phyloP scores from a whole-genome alignment of 768 basidiomycete genomes.

The Hortiboletus flavorubellus region DNA sequence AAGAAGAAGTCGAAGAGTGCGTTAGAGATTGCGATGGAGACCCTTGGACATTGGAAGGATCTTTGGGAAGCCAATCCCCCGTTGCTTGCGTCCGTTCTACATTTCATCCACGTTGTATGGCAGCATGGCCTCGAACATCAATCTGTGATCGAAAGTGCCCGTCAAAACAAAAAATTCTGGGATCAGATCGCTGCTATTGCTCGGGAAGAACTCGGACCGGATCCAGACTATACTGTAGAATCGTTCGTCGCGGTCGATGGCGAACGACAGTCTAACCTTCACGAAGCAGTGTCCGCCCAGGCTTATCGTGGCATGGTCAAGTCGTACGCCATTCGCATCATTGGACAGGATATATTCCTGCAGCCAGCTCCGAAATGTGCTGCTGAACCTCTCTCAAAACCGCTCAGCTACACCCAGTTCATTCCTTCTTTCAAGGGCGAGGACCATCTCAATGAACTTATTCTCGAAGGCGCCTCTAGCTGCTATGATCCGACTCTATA shows the following conservation, averaged over 20 bases:
- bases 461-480: constrained; percentile 66
- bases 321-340: constrained; percentile 69
- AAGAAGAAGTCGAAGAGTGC: constrained; percentile 50
- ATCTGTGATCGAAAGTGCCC: constrained; percentile 49
- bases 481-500: constrained; percentile 73
- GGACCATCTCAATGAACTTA: constrained; percentile 61
- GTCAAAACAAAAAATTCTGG: constrained; percentile 66
- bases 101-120: constrained; percentile 78
- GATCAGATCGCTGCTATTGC: constrained; percentile 59
- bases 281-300: constrained; percentile 59
- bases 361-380: constrained; percentile 43
- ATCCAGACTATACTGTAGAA: constrained; percentile 62
- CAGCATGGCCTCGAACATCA: constrained; percentile 76
- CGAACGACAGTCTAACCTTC: constrained; percentile 47
- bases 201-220: constrained; percentile 67
- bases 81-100: constrained; percentile 67
- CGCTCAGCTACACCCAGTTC: constrained; percentile 57
- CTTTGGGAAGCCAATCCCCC: constrained; percentile 78
- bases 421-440: constrained; percentile 55
- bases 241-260: constrained; percentile 39
- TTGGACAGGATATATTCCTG: constrained; percentile 71
- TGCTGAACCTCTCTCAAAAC: constrained; percentile 42
- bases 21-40: constrained; percentile 62
- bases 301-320: constrained; percentile 70
- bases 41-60: constrained; percentile 66